These are phyloP conservation scores for Botrytis medusae DNA, from an alignment of 2,329 filamentous ascomycete genomes.

Conservation along the genomic window DNA sequence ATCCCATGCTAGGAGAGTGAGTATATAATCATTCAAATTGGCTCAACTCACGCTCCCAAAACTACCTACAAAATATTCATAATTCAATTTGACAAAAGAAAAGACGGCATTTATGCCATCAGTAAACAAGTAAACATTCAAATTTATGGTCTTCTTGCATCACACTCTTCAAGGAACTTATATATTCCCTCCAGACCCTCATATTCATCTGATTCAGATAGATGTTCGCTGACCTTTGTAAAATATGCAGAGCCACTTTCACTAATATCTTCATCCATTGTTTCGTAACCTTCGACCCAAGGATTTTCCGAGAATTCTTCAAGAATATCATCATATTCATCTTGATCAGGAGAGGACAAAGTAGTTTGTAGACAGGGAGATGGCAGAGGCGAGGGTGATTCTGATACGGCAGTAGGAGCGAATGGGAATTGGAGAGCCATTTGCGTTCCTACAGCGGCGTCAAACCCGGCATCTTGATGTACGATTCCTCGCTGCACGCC, in stretches of 20 bases:
- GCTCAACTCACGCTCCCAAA: background rate
- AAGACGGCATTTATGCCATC: background rate
- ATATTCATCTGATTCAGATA: slow-evolving; percentile 49
- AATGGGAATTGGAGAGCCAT: slow-evolving; percentile 85
- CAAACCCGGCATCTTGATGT: slow-evolving; percentile 73
- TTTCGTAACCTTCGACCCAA: slow-evolving; percentile 40
- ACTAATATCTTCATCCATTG: slow-evolving; percentile 33
- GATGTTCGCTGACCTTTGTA: slow-evolving; percentile 39
- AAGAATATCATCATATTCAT: slow-evolving; percentile 36
- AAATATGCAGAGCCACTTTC: slow-evolving; percentile 38
- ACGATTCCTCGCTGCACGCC: slow-evolving; percentile 80
- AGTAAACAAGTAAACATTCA: background rate
- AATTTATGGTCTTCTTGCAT: slow-evolving; percentile 38
- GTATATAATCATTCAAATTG: background rate
- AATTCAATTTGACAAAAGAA: slow-evolving; percentile 5
- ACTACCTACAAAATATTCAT: background rate
- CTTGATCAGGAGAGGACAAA: slow-evolving; percentile 27
- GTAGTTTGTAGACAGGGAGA: slow-evolving; percentile 31
- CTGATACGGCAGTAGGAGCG: slow-evolving; percentile 60
- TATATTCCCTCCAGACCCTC: slow-evolving; percentile 65
- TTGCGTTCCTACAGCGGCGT: slow-evolving; percentile 62
- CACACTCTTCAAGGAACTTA: slow-evolving; percentile 63
- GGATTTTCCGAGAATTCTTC: slow-evolving; percentile 34
- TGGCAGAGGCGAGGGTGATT: slow-evolving; percentile 23
- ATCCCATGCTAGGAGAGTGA: background rate